Percentiles rank a stretch among this genome's conserved stretches.
Evolutionary conservation across 305 asterid genomes (phyloP).

Genomic region (Stenogyne calaminthoides): DNA sequence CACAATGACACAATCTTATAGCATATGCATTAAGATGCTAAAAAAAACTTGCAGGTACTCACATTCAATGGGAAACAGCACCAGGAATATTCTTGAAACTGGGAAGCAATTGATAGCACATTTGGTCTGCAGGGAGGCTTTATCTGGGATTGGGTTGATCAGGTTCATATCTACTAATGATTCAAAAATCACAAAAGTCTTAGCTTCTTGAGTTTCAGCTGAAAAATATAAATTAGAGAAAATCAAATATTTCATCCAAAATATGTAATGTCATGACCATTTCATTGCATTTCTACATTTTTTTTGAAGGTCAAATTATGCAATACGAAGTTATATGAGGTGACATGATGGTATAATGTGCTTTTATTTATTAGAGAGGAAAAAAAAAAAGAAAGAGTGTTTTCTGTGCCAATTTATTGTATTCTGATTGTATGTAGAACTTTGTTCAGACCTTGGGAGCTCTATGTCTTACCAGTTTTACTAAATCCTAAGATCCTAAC

Average conservation of each 20-base stretch:
- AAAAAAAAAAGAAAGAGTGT: not conserved
- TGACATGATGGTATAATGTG: slow-evolving; percentile 1
- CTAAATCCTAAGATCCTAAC: not conserved
- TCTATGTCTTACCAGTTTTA: not conserved
- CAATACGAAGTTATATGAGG: not conserved
- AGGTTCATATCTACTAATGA: slow-evolving; percentile 49
- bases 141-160: slow-evolving; percentile 99
- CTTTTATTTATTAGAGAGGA: not conserved
- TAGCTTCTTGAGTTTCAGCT: slow-evolving; percentile 1
- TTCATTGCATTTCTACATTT: not conserved
- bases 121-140: slow-evolving; percentile 99
- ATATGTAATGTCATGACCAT: slow-evolving; percentile 4
- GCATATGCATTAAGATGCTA: slow-evolving; percentile 31
- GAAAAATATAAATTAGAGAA: not conserved
- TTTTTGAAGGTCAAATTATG: not conserved
- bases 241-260: slow-evolving; percentile 6
- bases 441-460: not conserved
- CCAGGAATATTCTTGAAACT: slow-evolving; percentile 79
- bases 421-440: not conserved
- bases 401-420: not conserved
- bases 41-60: slow-evolving; percentile 62
- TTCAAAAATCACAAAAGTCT: slow-evolving; percentile 14
- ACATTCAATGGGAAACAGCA: slow-evolving; percentile 99
- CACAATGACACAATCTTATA: slow-evolving; percentile 16
- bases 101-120: slow-evolving; percentile 98